Evolutionary conservation across 2,329 filamentous ascomycete species (phyloP), one percentile per base, ranked within the genome.

Genomic region (Penicillium sp.): DNA sequence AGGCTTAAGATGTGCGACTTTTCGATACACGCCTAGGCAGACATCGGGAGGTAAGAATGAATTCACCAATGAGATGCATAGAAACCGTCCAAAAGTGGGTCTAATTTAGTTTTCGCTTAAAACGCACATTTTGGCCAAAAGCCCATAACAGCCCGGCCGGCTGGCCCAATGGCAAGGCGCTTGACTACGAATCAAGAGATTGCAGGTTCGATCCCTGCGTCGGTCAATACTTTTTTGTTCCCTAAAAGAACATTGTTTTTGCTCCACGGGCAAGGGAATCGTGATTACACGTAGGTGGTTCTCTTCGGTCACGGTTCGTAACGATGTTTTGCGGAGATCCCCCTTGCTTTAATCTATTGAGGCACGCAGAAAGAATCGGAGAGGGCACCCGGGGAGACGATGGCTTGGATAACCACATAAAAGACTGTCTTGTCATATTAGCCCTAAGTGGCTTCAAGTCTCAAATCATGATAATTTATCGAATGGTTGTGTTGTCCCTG

Each of bases 151-250:
- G 16, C 33, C 11, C 40, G 68, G 68, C 62, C 68, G 64, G 67
- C 67, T 77, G 75, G 75, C 76, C 75, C 74, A 78, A 78, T 78
- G 76, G 77, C 72, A 79, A 78, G 75, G 77, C 76, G 77, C 74
- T 78, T 78, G 77, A 79, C 77, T 79, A 78, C 77, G 77, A 76
- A 78, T 78, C 76, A 78, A 77, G 74, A 78, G 76, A 78, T 78
- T 79, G 75, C 72, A 76, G 76, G 76, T 78, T 78, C 75, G 75
- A 78, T 50, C 64, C 71, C 71, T 72, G 70, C 70, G 71, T 72
- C 67, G 70, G 70, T 72, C 71, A 72, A 33, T 34, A 58, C 5
- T 62, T 71, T 33, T 31, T 31, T 33, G 5, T 3, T 31, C 29
- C 11, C 10, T 10, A 31, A 29, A 29, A n/a, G 15, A 5, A 11